Base-by-base conservation (phyloP, 2,329 filamentous ascomycete genomes). In the Trichoderma breve region DNA sequence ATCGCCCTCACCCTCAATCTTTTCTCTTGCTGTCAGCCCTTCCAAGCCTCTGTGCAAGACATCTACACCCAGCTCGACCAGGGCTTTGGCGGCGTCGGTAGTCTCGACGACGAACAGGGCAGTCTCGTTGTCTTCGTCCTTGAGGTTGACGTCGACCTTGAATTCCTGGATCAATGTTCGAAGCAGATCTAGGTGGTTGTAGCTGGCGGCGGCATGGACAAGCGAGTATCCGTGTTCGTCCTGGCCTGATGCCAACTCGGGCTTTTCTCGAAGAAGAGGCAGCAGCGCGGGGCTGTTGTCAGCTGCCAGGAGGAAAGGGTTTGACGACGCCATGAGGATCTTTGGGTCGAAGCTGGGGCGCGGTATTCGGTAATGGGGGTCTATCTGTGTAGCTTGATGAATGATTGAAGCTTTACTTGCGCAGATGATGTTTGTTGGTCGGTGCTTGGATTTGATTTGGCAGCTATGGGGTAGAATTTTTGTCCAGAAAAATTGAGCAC, bases 181-280 rank as follows among this genome's bases (percentile, higher is more conserved):
- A 18, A 98, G 87, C 18, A 99, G 90, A 70, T 92, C 89, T 43
- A 93, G 83, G 79, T 98, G 95, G 79, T 92, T 92, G 86, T 98
- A 99, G 76, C 95, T 98, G 21, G 93, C 91, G 18, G 95, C 94
- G 67, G 96, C 96, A 82, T 99, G 96, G 63, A 98, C 85, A 30
- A 98, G 89, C 61, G 94, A 97, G 84, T 99, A 99, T 77, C 96
- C 96, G 78, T 98, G 92, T 73, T 92, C 90, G 81, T 99, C 96
- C 83, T 97, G 93, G 67, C 87, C 84, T 3, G 90, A 88, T 69
- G 96, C 95, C 68, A 97, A 85, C n/a, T 88, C 83, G 39, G 94
- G 93, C 76, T 94, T 88, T 73, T 90, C 85, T 74, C 89, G 88
- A 67, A 99, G 90, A 76, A 95, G 89, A 72, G 90, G 85, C 73